Conservation (phyloP, 352 stramenopile genomes). For the Pythium rhizo-oryzae region DNA sequence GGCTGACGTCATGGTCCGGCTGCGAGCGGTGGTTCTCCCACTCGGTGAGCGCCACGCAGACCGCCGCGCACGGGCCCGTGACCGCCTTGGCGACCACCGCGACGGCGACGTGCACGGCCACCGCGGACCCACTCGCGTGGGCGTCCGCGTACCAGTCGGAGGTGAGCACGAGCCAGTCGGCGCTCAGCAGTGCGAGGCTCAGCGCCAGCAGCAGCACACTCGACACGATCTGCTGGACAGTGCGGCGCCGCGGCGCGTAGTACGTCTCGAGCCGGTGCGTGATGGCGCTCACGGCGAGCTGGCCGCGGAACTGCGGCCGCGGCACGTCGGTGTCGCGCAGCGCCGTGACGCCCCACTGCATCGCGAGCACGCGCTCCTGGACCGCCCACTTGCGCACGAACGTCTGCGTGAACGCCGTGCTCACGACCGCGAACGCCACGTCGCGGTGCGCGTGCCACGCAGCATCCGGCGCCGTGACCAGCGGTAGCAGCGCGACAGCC, state of each 20-base stretch:
- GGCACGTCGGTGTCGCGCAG: conserved; percentile 26
- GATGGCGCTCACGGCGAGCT: conserved; percentile 51
- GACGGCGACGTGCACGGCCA: conserved; percentile 39
- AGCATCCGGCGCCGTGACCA: conserved; percentile 14
- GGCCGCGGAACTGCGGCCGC: conserved; percentile 61
- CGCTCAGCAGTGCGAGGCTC: conserved; percentile 29
- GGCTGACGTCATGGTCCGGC: conserved; percentile 61
- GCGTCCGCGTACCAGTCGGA: conserved; percentile 36
- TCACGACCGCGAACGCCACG: conserved; percentile 50
- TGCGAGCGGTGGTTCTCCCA: conserved; percentile 82
- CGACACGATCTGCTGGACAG: conserved; percentile 37
- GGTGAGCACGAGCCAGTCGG: conserved; percentile 42
- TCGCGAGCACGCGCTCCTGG: conserved; percentile 39
- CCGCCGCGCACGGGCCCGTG: conserved; percentile 26
- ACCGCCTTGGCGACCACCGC: conserved; percentile 47
- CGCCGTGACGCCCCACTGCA: conserved; percentile 53
- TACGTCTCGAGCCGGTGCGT: conserved; percentile 59
- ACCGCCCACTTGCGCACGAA: conserved; percentile 72
- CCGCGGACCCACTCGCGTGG: conserved; percentile 14
- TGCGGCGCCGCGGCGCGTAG: conserved; percentile 35
- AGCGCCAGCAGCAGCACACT: conserved; percentile 27
- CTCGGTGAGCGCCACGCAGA: conserved; percentile 46
- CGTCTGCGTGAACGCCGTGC: conserved; percentile 44
- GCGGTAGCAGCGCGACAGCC: conserved; percentile 27
- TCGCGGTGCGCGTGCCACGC: conserved; percentile 15